Evolutionary conservation across 306 rosid species (phyloP).

Genomic region (Purshia tridentata): DNA sequence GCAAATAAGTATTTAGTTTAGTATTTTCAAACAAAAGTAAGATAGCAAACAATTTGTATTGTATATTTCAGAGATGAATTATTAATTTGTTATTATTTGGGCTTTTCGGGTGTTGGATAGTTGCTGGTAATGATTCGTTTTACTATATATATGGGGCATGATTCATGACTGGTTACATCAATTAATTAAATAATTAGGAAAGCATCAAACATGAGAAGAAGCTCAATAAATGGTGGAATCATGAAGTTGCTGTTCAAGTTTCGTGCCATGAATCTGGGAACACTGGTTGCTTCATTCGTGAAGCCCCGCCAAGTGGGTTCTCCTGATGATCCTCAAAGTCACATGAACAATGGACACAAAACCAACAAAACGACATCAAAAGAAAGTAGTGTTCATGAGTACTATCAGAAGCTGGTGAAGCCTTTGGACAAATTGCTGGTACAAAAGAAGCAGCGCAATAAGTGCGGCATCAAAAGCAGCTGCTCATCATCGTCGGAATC

Average conservation of each 20-base stretch:
- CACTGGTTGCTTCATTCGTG: constrained; percentile 35
- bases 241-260: constrained; percentile 48
- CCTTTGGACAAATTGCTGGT: not conserved
- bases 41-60: no score
- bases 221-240: constrained; percentile 33
- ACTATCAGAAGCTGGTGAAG: not conserved
- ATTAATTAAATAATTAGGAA: constrained; percentile 19
- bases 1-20: no score
- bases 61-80: no score
- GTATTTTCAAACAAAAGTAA: no score
- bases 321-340: not conserved
- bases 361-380: not conserved
- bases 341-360: not conserved
- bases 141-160: not conserved
- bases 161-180: not conserved
- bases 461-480: no score
- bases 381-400: not conserved
- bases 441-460: not conserved
- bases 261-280: constrained; percentile 39
- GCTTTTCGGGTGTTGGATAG: no score
- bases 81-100: no score
- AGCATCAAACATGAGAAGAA: constrained; percentile 26
- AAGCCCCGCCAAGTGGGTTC: constrained; percentile 27
- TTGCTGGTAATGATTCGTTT: no score
- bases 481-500: no score